Evolutionary conservation across 1,284 basidiomycete species (phyloP).

Genomic region (Agroathelia rolfsii): DNA sequence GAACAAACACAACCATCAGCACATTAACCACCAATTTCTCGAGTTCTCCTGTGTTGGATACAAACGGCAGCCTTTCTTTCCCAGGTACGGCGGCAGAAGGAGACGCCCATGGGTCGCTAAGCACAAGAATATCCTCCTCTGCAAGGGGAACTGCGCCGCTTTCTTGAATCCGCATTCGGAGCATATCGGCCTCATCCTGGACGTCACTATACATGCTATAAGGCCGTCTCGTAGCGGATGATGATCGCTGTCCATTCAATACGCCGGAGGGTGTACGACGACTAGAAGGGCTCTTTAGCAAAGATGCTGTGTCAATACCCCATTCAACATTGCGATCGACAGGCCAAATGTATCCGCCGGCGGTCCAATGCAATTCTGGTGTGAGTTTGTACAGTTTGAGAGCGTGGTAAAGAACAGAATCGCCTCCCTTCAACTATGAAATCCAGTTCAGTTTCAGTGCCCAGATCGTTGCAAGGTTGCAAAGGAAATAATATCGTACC

Average conservation of each 20-base stretch:
- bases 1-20: constrained; percentile 56
- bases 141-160: constrained; percentile 56
- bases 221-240: constrained; percentile 3
- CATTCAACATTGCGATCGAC: constrained; percentile 59
- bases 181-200: constrained; percentile 33
- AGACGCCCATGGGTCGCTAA: constrained; percentile 45
- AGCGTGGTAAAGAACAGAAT: constrained; percentile 64
- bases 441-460: constrained; percentile 10
- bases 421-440: constrained; percentile 61
- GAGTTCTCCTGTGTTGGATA: constrained; percentile 50
- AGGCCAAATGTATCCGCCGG: constrained; percentile 74
- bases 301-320: constrained; percentile 29
- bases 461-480: constrained; percentile 1
- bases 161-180: constrained; percentile 48
- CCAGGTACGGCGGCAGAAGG: constrained; percentile 38
- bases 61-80: constrained; percentile 61
- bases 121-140: constrained; percentile 51
- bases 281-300: constrained; percentile 13
- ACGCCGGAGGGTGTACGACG: no score
- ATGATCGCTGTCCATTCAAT: no score
- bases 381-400: constrained; percentile 65
- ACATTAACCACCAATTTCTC: constrained; percentile 68
- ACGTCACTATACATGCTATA: constrained; percentile 26
- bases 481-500: constrained; percentile 31
- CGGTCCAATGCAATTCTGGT: constrained; percentile 69